phyloP scores from a whole-genome alignment of 805 yeast species.

The Monosporozyma siamensis region DNA sequence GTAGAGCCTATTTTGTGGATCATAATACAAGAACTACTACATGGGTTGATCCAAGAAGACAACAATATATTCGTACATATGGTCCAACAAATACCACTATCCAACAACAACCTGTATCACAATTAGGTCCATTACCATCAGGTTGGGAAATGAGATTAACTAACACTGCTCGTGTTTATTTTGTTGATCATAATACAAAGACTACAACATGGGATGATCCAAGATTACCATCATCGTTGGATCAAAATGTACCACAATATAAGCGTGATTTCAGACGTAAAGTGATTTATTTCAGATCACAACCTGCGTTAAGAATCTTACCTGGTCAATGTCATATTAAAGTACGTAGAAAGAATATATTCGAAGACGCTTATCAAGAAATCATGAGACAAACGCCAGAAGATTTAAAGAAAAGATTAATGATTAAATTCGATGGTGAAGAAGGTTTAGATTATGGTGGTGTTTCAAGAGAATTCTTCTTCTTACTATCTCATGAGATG shows the following conservation, averaged over 20 bases:
- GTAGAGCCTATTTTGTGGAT: constrained; percentile 95
- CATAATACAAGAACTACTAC: constrained; percentile 99
- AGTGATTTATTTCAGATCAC: constrained; percentile 94
- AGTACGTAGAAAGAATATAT: constrained; percentile 91
- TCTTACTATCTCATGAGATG: constrained; percentile 94
- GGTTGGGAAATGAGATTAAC: constrained; percentile 99
- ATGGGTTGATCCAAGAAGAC: constrained; percentile 99
- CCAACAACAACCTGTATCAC: constrained; percentile 96
- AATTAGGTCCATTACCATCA: constrained; percentile 93
- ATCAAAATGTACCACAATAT: constrained; percentile 97
- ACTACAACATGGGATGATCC: constrained; percentile 99
- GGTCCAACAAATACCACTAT: constrained; percentile 81
- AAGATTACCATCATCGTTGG: constrained; percentile 90
- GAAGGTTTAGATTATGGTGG: constrained; percentile 99
- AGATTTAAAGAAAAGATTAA: constrained; percentile 91
- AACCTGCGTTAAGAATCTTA: constrained; percentile 90
- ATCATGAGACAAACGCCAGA: constrained; percentile 98
- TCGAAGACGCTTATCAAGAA: constrained; percentile 97
- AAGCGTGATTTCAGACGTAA: constrained; percentile 98
- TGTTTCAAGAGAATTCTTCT: constrained; percentile 96
- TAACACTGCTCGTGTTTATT: constrained; percentile 95
- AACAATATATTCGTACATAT: constrained; percentile 92
- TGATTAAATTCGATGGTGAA: constrained; percentile 98
- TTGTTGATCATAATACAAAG: constrained; percentile 97
- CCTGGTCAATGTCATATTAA: constrained; percentile 99